A percentile compares a stretch with the other conserved stretches of the same genome.
These are phyloP conservation scores for Phaffia tasmanica DNA, from an alignment of 768 basidiomycete genomes.

Conservation along the genomic window DNA sequence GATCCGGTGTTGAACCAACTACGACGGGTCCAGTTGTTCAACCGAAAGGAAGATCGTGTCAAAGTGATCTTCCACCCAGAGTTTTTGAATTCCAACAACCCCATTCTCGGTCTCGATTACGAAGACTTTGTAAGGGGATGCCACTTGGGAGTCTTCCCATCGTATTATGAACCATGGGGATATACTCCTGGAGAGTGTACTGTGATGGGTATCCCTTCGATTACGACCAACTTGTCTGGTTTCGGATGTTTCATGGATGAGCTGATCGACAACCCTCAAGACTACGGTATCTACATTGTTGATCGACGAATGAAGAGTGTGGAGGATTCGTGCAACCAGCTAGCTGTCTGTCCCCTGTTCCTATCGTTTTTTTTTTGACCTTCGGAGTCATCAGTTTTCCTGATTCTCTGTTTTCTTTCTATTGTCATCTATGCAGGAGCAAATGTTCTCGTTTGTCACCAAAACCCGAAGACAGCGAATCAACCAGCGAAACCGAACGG, in stretches of 20 bases:
- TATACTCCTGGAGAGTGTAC: conserved; percentile 19
- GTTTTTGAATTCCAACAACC: conserved; percentile 94
- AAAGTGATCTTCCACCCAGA: conserved; percentile 49
- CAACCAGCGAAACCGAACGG: conserved; percentile 96
- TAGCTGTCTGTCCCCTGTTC: conserved; percentile 43
- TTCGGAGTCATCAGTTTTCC: too few species aligned
- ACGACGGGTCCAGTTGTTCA: conserved; percentile 87
- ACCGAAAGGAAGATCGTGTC: conserved; percentile 73
- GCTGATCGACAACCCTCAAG: conserved; percentile 73
- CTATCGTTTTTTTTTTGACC: not conserved
- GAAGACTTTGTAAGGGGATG: conserved; percentile 98
- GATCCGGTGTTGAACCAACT: conserved; percentile 91
- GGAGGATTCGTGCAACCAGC: conserved; percentile 79
- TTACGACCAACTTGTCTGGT: conserved; percentile 95
- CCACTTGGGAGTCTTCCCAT: conserved; percentile 96
- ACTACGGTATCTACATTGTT: conserved; percentile 94
- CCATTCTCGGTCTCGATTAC: conserved; percentile 91
- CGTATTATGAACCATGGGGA: conserved; percentile 93
- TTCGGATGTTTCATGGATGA: conserved; percentile 97
- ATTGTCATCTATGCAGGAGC: conserved; percentile 24
- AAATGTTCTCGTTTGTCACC: conserved; percentile 36
- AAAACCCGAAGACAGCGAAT: conserved; percentile 86
- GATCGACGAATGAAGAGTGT: conserved; percentile 80
- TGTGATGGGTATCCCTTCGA: conserved; percentile 96
- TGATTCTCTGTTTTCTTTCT: not conserved